Conservation (phyloP, 129 eudicot genomes). For the Artemisia argyi region DNA sequence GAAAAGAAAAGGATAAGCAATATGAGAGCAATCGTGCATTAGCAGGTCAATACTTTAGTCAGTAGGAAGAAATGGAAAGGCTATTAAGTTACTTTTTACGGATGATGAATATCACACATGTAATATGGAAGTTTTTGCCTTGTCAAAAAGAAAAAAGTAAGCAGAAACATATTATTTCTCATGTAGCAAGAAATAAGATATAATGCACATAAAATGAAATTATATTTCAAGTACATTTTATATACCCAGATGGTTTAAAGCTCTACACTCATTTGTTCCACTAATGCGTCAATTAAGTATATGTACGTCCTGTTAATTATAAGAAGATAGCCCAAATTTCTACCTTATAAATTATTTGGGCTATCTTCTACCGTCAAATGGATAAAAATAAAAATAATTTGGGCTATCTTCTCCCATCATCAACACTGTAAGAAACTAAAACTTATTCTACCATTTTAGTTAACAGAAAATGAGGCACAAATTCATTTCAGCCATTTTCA, state of each 20-base stretch:
- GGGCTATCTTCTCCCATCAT: too few relatives aligned
- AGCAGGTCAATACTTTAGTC: background rate
- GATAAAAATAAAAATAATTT: too few relatives aligned
- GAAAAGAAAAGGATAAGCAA: constrained; percentile 46
- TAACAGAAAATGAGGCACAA: too few relatives aligned
- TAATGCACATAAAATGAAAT: background rate
- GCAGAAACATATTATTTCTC: background rate
- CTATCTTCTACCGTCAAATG: background rate
- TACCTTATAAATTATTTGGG: too few relatives aligned
- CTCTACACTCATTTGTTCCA: background rate
- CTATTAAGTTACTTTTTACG: too few relatives aligned
- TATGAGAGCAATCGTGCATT: constrained; percentile 76
- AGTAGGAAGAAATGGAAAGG: background rate
- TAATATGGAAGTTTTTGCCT: too few relatives aligned
- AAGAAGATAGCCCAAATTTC: too few relatives aligned
- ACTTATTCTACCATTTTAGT: too few relatives aligned
- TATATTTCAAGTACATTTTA: background rate
- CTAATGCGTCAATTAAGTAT: background rate
- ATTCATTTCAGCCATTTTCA: too few relatives aligned
- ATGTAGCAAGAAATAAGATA: background rate
- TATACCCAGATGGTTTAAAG: background rate
- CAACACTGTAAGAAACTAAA: too few relatives aligned
- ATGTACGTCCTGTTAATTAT: background rate
- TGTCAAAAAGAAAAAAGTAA: too few relatives aligned
- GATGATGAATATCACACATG: too few relatives aligned